Base-by-base conservation (phyloP, 2,329 filamentous ascomycete species). In the Phyllosticta paracitricarpa region DNA sequence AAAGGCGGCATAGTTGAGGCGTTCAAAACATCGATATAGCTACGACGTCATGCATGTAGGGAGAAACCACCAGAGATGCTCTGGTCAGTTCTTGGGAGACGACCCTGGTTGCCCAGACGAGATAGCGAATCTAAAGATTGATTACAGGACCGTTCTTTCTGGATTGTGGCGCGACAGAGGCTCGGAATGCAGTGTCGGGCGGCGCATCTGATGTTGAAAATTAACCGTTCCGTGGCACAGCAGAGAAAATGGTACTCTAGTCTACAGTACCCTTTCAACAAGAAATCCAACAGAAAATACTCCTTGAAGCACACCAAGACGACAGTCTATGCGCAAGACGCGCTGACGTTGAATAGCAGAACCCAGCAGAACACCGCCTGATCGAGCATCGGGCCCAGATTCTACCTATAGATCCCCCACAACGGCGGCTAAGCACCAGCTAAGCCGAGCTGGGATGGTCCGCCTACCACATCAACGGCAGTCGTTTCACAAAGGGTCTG, bases 1-100 rank as follows among this genome's bases (percentile, higher is more conserved):
- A 40, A 4, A 19, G 54, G 30, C 30, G 56, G 56, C 56, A 58
- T 62, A 54, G n/a, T 19, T 54, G 60, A 62, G 60, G 60, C 60
- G 56, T 58, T 61, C 51, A 30, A 58, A 52, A 54, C 40, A 48
- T 48, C 14, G 40, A 48, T 48, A 48, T 48, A 48, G 22, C 52
- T 54, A 54, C 22, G 52, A 54, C 52, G 52, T 48, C 40, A 48
- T 48, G 40, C 40, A 48, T 19, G 40, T 17, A 48, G 40, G 40
- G 17, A 40, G 35, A 1, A 40, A 17, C 35, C 4, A 40, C 35
- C 35, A 40, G 35, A 40, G 12, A 40, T 14, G 35, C 17, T 40
- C 35, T 40, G 35, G 35, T 17, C 6, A 4, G 17, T 14, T 40
- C 12, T 40, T 40, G 35, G 35, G 35, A 17, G 35, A 40, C 35